A percentile compares a stretch with the other conserved stretches of the same genome.
phyloP scores from a whole-genome alignment of 2,329 filamentous ascomycete species.

The Fusarium torreyae region DNA sequence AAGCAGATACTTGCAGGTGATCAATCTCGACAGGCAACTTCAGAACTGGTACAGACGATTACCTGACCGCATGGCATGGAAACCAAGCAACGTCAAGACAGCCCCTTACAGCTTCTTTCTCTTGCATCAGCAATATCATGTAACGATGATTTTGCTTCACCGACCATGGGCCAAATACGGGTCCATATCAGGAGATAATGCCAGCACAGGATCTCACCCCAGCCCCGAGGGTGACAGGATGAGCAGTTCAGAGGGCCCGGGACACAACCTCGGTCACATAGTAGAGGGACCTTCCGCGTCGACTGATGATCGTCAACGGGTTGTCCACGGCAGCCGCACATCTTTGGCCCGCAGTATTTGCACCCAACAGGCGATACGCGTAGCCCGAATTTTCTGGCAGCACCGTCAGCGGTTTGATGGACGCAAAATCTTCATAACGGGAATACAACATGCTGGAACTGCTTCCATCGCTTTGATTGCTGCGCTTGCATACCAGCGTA shows the following conservation, averaged over 20 bases:
- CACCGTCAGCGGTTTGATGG: conserved; percentile 67
- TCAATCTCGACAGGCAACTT: conserved; percentile 67
- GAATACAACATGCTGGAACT: conserved; percentile 68
- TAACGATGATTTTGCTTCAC: conserved; percentile 67
- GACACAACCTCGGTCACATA: conserved; percentile 39
- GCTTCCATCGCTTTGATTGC: conserved; percentile 69
- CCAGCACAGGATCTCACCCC: conserved; percentile 52
- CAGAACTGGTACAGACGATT: conserved; percentile 69
- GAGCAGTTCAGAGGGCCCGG: conserved; percentile 23
- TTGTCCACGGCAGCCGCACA: conserved; percentile 60
- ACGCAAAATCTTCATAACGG: conserved; percentile 65
- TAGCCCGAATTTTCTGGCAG: conserved; percentile 69
- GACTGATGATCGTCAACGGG: conserved; percentile 53
- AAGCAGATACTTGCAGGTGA: conserved; percentile 65
- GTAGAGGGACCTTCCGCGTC: conserved; percentile 44
- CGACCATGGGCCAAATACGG: conserved; percentile 68
- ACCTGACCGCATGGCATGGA: conserved; percentile 65
- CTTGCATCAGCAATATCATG: conserved; percentile 70
- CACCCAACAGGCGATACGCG: conserved; percentile 68
- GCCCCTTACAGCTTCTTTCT: conserved; percentile 68
- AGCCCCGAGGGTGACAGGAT: conserved; percentile 50
- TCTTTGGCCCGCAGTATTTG: conserved; percentile 67
- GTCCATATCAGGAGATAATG: conserved; percentile 54
- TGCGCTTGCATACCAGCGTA: conserved; percentile 58
- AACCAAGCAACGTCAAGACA: conserved; percentile 64